Conservation (phyloP, 768 basidiomycete species). For the Sarcodon sp. region DNA sequence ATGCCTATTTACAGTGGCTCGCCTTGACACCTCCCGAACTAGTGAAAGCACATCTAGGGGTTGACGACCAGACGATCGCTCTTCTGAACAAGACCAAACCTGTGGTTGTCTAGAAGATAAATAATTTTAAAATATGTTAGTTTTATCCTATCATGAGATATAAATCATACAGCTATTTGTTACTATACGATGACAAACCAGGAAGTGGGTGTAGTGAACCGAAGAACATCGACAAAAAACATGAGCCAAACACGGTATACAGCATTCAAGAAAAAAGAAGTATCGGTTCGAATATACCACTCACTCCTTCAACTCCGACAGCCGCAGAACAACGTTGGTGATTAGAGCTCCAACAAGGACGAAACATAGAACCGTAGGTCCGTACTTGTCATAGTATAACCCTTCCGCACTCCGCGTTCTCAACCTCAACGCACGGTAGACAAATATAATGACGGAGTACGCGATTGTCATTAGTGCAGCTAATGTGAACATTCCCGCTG, state of each 20-base stretch:
- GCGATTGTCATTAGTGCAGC: conserved; percentile 82
- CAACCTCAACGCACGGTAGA: conserved; percentile 59
- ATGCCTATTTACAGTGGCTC: conserved; percentile 31
- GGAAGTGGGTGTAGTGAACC: too few relatives aligned
- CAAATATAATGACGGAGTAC: conserved; percentile 75
- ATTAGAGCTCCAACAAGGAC: conserved; percentile 57
- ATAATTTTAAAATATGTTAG: too few relatives aligned
- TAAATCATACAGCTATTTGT: too few relatives aligned
- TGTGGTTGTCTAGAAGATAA: conserved; percentile 20
- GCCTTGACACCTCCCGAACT: conserved; percentile 43
- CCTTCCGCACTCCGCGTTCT: conserved; percentile 64
- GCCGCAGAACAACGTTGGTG: conserved; percentile 62
- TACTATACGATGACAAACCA: too few relatives aligned
- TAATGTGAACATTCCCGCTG: conserved; percentile 80
- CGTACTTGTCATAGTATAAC: conserved; percentile 83
- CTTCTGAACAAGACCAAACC: conserved; percentile 39
- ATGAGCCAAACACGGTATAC: too few relatives aligned
- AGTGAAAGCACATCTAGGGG: conserved; percentile 46
- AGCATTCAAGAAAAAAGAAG: too few relatives aligned
- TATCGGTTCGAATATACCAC: too few relatives aligned
- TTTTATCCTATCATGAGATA: too few relatives aligned
- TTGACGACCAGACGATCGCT: conserved; percentile 37
- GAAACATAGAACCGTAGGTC: conserved; percentile 64
- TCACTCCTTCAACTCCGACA: conserved; percentile 32
- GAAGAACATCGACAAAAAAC: too few relatives aligned